Conservation (phyloP, 345 rosid species). For the Capsella bursapastoris region DNA sequence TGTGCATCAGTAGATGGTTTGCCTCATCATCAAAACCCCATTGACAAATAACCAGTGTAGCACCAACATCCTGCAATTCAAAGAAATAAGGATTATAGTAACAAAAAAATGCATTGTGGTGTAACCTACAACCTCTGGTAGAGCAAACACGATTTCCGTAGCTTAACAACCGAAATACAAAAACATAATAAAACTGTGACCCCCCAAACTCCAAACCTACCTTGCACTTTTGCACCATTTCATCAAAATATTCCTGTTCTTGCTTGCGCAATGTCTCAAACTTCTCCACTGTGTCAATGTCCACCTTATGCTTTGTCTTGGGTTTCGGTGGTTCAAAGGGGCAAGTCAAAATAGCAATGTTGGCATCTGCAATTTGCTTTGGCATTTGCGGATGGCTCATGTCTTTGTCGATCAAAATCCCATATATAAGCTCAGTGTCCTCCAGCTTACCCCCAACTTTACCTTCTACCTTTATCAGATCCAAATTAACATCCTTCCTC, state of each 20-base stretch:
- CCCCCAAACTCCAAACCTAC: conserved; percentile 35
- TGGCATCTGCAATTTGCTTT: conserved; percentile 83
- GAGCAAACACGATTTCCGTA: neutral
- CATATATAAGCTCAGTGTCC: conserved; percentile 86
- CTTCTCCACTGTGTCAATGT: conserved; percentile 94
- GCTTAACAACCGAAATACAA: neutral
- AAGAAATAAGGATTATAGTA: neutral
- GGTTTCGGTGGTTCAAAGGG: conserved; percentile 99
- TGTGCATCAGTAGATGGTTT: conserved; percentile 91
- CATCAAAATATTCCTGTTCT: conserved; percentile 91
- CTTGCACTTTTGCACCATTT: conserved; percentile 98
- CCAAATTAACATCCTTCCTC: conserved; percentile 90
- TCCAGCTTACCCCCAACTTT: conserved; percentile 96
- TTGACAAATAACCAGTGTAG: conserved; percentile 95
- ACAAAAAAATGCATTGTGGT: neutral
- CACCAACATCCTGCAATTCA: conserved; percentile 84
- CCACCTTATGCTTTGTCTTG: conserved; percentile 99
- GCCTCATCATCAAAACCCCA: conserved; percentile 99
- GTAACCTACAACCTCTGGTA: neutral
- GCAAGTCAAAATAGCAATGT: conserved; percentile 96
- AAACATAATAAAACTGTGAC: neutral
- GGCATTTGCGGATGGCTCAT: conserved; percentile 99
- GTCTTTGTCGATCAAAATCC: conserved; percentile 87
- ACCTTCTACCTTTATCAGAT: conserved; percentile 93
- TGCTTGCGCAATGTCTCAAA: conserved; percentile 88